Conservation (phyloP, 2,329 filamentous ascomycete species). For the Thermothelomyces thermophilus region DNA sequence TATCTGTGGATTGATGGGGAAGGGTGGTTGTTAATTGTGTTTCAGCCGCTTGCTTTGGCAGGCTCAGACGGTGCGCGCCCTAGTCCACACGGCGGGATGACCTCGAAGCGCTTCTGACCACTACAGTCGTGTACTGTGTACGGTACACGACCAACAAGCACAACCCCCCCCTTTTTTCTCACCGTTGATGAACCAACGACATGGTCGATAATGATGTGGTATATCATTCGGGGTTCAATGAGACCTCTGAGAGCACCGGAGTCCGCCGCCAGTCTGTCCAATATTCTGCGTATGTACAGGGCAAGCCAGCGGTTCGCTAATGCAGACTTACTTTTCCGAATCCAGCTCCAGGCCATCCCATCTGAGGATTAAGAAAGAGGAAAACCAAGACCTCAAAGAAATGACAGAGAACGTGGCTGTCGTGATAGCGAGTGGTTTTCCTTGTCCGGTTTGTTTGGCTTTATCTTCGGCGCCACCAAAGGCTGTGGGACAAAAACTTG, state of each 20-base stretch:
- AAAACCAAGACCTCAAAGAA: too few species aligned
- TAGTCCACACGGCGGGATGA: not conserved
- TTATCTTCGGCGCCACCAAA: slow-evolving; percentile 26
- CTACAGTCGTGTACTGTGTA: too few species aligned
- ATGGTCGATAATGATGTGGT: not conserved
- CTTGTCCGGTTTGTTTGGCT: slow-evolving; percentile 27
- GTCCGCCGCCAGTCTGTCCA: too few species aligned
- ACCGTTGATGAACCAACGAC: not conserved
- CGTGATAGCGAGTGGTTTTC: slow-evolving; percentile 16
- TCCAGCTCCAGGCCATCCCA: too few species aligned
- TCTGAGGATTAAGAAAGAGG: too few species aligned
- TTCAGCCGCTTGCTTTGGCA: slow-evolving; percentile 25
- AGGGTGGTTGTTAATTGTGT: slow-evolving; percentile 18
- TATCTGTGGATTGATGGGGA: slow-evolving; percentile 4
- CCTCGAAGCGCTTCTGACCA: too few species aligned
- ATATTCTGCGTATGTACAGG: too few species aligned
- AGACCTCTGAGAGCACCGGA: too few species aligned
- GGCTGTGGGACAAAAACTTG: slow-evolving; percentile 27
- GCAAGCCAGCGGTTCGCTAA: too few species aligned
- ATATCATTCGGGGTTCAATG: too few species aligned
- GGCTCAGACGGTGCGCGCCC: slow-evolving; percentile 10
- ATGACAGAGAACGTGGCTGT: slow-evolving; percentile 6
- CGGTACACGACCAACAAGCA: too few species aligned
- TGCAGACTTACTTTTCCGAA: too few species aligned
- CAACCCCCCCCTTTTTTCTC: not conserved